These are phyloP conservation scores for Aspergillus sojae DNA, from an alignment of 2,329 filamentous ascomycete species.

Conservation along the genomic window DNA sequence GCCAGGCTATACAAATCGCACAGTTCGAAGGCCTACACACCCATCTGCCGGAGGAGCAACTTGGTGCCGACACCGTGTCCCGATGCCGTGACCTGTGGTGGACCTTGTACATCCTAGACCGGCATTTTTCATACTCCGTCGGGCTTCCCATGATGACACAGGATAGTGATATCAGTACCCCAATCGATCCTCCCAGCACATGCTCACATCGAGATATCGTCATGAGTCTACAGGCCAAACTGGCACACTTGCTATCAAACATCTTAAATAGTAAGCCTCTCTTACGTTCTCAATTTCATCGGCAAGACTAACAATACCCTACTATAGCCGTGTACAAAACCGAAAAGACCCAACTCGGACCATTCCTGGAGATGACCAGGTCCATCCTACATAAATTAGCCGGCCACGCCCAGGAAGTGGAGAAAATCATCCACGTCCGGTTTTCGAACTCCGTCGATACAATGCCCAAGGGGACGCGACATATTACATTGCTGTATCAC, in stretches of 20 bases:
- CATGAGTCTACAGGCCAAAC: background rate
- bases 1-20: background rate
- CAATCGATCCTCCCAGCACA: background rate
- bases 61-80: background rate
- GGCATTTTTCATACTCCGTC: background rate
- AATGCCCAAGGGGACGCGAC: conserved; percentile 41
- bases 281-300: fast-evolving
- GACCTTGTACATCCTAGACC: background rate
- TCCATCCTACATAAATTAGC: conserved; percentile 42
- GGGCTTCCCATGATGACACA: background rate
- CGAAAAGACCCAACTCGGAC: conserved; percentile 2
- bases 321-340: background rate
- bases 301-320: background rate
- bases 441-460: conserved; percentile 38
- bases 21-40: background rate
- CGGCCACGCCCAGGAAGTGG: conserved; percentile 43
- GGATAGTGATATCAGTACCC: background rate
- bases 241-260: background rate
- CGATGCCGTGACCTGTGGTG: background rate
- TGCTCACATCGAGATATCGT: background rate
- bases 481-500: conserved; percentile 44
- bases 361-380: conserved; percentile 41
- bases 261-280: background rate
- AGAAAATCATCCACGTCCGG: conserved; percentile 38
- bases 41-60: background rate